Evolutionary conservation across 352 stramenopile species (phyloP).

Genomic region (Blastocystis sp.): DNA sequence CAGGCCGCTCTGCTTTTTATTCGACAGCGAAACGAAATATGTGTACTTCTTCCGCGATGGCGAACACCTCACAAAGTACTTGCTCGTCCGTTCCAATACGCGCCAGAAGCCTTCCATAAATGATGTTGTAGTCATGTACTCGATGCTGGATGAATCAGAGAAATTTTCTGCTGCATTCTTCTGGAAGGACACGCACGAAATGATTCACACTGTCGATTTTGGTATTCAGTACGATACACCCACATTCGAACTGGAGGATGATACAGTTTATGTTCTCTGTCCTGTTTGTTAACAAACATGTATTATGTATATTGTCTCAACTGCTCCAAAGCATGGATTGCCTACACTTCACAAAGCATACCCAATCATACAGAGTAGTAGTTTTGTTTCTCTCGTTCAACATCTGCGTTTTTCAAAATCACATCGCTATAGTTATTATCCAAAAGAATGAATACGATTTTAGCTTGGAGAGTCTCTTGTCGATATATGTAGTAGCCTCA

Average conservation of each 20-base stretch:
- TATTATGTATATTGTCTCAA: neutral
- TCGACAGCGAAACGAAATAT: neutral
- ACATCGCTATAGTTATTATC: conserved; percentile 8
- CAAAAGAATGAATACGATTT: neutral
- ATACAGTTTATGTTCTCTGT: neutral
- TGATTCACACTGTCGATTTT: neutral
- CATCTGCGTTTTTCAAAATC: conserved; percentile 5
- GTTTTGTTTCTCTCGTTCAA: conserved; percentile 25
- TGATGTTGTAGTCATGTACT: neutral
- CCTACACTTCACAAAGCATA: neutral
- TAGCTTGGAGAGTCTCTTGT: neutral
- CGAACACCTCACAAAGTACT: neutral
- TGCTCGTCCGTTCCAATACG: neutral
- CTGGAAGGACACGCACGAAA: neutral
- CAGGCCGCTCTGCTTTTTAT: too few species aligned
- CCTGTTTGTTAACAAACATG: conserved; percentile 37
- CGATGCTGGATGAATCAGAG: neutral
- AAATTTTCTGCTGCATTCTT: neutral
- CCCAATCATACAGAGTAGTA: neutral
- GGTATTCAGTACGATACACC: neutral
- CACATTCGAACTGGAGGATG: neutral
- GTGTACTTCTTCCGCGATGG: neutral
- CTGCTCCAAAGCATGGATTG: conserved; percentile 12
- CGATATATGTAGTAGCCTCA: conserved; percentile 17
- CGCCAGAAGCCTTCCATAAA: neutral